Evolutionary conservation across 169 alveolate genomes (phyloP).

Genomic region (Plasmodium inui): DNA sequence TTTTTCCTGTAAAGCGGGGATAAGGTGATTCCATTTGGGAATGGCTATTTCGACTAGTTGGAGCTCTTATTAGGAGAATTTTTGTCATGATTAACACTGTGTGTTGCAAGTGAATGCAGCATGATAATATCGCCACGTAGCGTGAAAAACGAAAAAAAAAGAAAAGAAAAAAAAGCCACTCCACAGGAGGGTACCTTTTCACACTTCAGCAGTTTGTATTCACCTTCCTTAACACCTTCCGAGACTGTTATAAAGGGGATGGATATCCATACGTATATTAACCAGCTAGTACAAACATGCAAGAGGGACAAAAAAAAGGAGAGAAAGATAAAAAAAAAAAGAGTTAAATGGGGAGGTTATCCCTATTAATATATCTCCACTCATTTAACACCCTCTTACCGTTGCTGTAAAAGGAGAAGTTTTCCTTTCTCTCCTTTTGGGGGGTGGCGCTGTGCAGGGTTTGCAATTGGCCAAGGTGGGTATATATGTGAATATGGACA

Average conservation of each 20-base stretch:
- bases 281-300: neutral
- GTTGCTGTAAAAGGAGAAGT: slow-evolving; percentile 27
- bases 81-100: neutral
- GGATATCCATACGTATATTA: neutral
- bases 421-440: neutral
- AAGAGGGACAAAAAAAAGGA: neutral
- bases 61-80: neutral
- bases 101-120: neutral
- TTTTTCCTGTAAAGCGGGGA: slow-evolving; percentile 1
- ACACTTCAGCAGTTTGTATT: slow-evolving; percentile 39
- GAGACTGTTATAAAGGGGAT: slow-evolving; percentile 14
- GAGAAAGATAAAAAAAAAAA: neutral
- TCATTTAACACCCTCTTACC: slow-evolving; percentile 1
- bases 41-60: neutral
- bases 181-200: slow-evolving; percentile 7
- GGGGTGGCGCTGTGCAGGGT: neutral
- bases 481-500: neutral
- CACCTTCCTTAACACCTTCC: slow-evolving; percentile 50
- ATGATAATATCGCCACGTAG: neutral
- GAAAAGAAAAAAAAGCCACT: neutral
- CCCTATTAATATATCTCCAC: neutral
- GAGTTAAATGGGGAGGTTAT: neutral
- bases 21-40: neutral
- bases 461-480: neutral
- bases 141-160: neutral